Conservation (phyloP, 1,284 basidiomycete species). For the Laetiporus sulphureus region DNA sequence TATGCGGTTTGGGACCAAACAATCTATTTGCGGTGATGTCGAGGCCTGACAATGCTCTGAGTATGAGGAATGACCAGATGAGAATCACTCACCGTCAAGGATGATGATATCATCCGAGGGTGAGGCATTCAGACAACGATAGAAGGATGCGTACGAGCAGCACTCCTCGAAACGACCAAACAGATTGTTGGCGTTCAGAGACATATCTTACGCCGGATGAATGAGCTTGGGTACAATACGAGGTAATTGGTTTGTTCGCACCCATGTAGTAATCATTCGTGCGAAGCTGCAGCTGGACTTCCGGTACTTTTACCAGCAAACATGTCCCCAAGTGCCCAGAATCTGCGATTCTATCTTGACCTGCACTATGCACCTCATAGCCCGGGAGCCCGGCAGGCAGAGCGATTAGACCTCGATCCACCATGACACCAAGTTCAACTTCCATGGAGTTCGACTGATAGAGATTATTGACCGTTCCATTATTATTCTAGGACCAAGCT, state of each 20-base stretch:
- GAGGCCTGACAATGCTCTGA: conserved; percentile 46
- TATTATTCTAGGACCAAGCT: not conserved
- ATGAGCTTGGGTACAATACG: conserved; percentile 5
- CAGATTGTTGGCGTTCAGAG: conserved; percentile 62
- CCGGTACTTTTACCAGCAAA: conserved; percentile 53
- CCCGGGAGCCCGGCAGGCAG: conserved; percentile 75
- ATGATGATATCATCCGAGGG: conserved; percentile 42
- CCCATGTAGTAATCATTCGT: conserved; percentile 87
- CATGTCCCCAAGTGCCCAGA: conserved; percentile 43
- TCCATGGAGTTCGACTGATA: conserved; percentile 76
- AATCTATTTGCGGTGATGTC: conserved; percentile 78
- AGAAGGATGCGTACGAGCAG: conserved; percentile 40
- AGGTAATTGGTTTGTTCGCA: conserved; percentile 27
- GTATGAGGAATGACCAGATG: not conserved
- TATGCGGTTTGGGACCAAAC: conserved; percentile 83
- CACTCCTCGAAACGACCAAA: conserved; percentile 43
- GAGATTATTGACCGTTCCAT: not conserved
- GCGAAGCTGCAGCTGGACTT: conserved; percentile 70
- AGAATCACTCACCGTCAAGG: conserved; percentile 50
- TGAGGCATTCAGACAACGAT: too few relatives aligned
- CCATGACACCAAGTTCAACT: conserved; percentile 52
- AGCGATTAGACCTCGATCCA: conserved; percentile 51
- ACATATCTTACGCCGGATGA: conserved; percentile 53
- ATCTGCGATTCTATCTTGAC: conserved; percentile 15
- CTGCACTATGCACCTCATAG: conserved; percentile 38